Evolutionary conservation across 768 basidiomycete genomes (phyloP), one percentile per base, ranked within the genome.

Genomic region (Fomitopsis serialis): DNA sequence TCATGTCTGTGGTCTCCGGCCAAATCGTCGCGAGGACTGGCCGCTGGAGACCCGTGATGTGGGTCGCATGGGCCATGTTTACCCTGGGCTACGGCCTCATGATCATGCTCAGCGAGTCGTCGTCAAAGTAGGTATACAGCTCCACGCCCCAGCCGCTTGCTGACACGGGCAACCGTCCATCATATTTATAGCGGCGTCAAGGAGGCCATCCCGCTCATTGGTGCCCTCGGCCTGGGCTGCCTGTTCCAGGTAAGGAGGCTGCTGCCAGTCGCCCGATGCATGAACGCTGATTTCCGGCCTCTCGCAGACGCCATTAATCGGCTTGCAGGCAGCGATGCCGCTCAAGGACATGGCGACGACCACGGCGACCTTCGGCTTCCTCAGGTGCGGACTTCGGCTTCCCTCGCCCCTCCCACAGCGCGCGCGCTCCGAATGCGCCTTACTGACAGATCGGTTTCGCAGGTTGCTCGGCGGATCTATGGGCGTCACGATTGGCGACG

Each of bases 271-370:
- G n/a, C n/a, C n/a, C n/a, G n/a, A n/a, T 47, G 12, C 45, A 19
- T 15, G 19, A 40, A 40, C 42, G 32, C 43, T 44, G 3, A 44
- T 9, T 3, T n/a, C 10, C 45, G 45, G 10, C 2, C 5, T 9
- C 11, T 52, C 42, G 42, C 60, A 85, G 81, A 74, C 74, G 4
- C 89, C 88, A 0, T 68, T 90, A 7, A 81, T 91, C 48, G 87
- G 76, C 13, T 68, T 93, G 13, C 91, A 93, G 69, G 88, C 89
- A 1, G 85, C 90, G 0, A 94, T 94, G 90, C 92, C 92, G 0
- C 61, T 89, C 15, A 84, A 82, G 60, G 89, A 92, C 58, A 90
- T 92, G 89, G 89, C 90, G 2, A 90, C 90, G 1, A 82, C 81
- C 50, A 90, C 90, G 0, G 72, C 78, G 1, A 81, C 82, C 0